Base-by-base conservation (phyloP, 2,329 filamentous ascomycete genomes). In the Chalaropsis ovoidea region DNA sequence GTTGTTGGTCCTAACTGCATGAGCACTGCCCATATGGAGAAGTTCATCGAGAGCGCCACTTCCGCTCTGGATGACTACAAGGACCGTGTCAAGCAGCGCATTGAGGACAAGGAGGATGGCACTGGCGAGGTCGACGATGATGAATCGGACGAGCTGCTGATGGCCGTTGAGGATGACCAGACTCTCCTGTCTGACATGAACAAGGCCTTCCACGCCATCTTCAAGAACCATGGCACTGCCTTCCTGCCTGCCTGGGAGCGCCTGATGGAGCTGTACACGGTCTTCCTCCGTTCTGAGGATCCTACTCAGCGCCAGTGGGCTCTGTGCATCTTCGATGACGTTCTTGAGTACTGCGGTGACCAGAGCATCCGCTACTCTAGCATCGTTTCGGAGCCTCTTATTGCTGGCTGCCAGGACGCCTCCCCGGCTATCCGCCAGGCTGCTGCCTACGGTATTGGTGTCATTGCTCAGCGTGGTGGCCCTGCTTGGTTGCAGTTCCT, bases 181-280 rank as follows among this genome's bases (percentile, higher is more conserved):
- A 96, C 91, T 24, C 81, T 99, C 19, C 82, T 99, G 54, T 96
- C 92, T 1, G 94, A 99, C 73, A 99, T 99, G 94, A 99, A 99
- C 84, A 99, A 99, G 80, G 93, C 94, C 0, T 99, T 95, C 82
- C 94, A 99, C 77, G 93, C 91, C 68, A 90, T 99, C 70, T 99
- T 99, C 82, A 97, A 97, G 80, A 92, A 96, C 77, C 91, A 96
- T 74, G 89, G 90, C 27, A 81, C 85, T 10, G 79, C 82, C 11
- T 99, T 99, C 80, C 81, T 99, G 64, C 87, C 86, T 4, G 81
- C 90, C 52, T 99, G 93, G 92, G 89, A 96, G 74, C 84, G 85
- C 64, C 81, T 99, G 27, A 85, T 96, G 75, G 79, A 82, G 11
- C 95, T 90, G 65, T 97, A 97, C 75, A 86, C 92, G 71, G 81